These are phyloP conservation scores for Capronia coronata DNA, from an alignment of 2,329 filamentous ascomycete species.

Conservation along the genomic window DNA sequence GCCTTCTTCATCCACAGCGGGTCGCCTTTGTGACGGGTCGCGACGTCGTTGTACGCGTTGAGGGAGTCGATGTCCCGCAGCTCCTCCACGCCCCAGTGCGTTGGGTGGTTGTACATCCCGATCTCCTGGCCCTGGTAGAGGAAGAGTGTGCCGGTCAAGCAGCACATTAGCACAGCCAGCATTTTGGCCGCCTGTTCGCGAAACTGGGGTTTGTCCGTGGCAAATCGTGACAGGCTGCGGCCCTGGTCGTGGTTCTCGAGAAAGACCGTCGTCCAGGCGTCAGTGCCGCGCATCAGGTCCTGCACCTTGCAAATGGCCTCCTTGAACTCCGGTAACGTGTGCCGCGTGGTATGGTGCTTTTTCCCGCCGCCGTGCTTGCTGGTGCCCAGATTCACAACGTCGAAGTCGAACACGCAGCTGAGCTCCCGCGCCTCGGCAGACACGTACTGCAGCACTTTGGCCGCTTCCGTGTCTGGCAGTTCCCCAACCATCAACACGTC, in stretches of 20 bases:
- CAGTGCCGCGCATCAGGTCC: constrained; percentile 44
- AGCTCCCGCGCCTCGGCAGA: constrained; percentile 46
- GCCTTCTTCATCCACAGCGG: constrained; percentile 41
- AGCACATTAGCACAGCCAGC: constrained; percentile 51
- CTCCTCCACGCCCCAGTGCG: constrained; percentile 42
- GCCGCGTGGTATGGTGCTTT: constrained; percentile 19
- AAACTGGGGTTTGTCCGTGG: constrained; percentile 45
- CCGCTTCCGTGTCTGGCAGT: constrained; percentile 45
- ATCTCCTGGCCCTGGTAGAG: constrained; percentile 55
- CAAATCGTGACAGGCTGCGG: constrained; percentile 51
- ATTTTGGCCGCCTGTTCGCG: constrained; percentile 52
- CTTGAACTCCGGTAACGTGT: constrained; percentile 47
- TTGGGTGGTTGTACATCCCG: constrained; percentile 50
- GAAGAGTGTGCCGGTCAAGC: constrained; percentile 51
- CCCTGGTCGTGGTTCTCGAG: constrained; percentile 62
- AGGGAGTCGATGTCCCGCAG: constrained; percentile 30
- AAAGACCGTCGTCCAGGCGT: constrained; percentile 60
- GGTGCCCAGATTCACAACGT: constrained; percentile 39
- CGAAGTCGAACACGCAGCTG: constrained; percentile 69
- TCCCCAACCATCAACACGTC: constrained; percentile 58
- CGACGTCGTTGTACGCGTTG: constrained; percentile 39
- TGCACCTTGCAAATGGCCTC: constrained; percentile 53
- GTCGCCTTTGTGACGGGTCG: constrained; percentile 32
- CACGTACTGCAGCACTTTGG: constrained; percentile 50
- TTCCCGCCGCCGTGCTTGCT: constrained; percentile 18